Evolutionary conservation across 2,329 filamentous ascomycete genomes (phyloP).

Genomic region (Trichoderma sp.): DNA sequence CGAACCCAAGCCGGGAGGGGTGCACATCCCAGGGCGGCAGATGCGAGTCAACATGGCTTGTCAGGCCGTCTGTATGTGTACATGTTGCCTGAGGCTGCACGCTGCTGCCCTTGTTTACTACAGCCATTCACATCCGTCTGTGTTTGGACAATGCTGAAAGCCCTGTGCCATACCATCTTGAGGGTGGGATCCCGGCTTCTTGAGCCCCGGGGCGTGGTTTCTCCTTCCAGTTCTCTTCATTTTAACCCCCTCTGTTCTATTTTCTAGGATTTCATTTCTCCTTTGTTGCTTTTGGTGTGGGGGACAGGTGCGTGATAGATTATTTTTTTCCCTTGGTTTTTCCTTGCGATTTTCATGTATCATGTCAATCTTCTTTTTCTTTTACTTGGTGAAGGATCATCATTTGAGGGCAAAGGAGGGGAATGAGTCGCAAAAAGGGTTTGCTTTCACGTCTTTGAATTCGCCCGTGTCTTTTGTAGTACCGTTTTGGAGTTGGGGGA

Average conservation of each 20-base stretch:
- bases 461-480: constrained; percentile 1
- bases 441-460: constrained; percentile 12
- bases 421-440: constrained; percentile 21
- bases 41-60: constrained; percentile 12
- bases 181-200: neutral
- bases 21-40: neutral
- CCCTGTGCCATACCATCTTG: neutral
- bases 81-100: neutral
- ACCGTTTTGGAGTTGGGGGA: constrained; percentile 21
- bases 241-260: neutral
- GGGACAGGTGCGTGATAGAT: constrained; percentile 11
- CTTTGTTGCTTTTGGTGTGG: too few relatives aligned
- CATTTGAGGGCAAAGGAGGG: constrained; percentile 6
- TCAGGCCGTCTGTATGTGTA: neutral
- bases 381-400: neutral
- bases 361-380: neutral
- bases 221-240: neutral
- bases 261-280: neutral
- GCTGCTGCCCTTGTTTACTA: neutral
- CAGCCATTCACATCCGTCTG: neutral
- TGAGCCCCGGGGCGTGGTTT: neutral
- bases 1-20: neutral
- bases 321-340: neutral
- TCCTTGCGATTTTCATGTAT: constrained; percentile 1
- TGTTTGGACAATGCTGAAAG: neutral